phyloP scores from a whole-genome alignment of 208 protist species.

The Angomonas deanei region DNA sequence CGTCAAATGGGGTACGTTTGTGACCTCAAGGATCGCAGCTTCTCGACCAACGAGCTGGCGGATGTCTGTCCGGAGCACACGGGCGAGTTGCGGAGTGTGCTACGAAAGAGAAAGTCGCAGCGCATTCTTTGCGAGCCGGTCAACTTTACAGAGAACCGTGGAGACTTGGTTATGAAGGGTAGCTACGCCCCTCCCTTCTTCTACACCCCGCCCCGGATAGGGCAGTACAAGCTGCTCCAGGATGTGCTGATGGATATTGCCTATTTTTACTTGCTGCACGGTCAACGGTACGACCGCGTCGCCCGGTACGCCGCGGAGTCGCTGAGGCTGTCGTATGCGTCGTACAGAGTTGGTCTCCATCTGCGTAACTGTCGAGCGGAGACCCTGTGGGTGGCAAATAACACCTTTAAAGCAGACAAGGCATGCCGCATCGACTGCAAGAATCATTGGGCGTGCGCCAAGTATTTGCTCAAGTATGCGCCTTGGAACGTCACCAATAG shows the following conservation, averaged over 20 bases:
- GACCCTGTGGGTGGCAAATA: background rate
- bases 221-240: constrained; percentile 23
- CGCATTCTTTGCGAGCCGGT: background rate
- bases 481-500: constrained; percentile 1
- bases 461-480: background rate
- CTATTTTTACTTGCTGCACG: constrained; percentile 56
- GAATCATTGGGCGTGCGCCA: constrained; percentile 1
- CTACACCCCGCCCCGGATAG: constrained; percentile 8
- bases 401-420: background rate
- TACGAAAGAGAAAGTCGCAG: constrained; percentile 2
- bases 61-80: constrained; percentile 43
- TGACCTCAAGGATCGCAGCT: constrained; percentile 33
- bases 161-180: constrained; percentile 11
- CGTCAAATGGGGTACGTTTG: constrained; percentile 69
- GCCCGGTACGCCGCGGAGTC: constrained; percentile 60
- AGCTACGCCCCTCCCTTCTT: background rate
- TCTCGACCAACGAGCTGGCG: background rate
- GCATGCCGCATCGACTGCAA: background rate
- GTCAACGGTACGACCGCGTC: constrained; percentile 35
- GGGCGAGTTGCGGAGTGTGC: constrained; percentile 16
- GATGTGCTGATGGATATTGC: constrained; percentile 37
- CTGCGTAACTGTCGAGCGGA: background rate
- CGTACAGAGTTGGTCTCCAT: background rate
- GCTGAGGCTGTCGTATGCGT: constrained; percentile 21
- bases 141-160: background rate